Evolutionary conservation across 192 early-diverging fungal species (phyloP).

Genomic region (Phycomyces nitens): DNA sequence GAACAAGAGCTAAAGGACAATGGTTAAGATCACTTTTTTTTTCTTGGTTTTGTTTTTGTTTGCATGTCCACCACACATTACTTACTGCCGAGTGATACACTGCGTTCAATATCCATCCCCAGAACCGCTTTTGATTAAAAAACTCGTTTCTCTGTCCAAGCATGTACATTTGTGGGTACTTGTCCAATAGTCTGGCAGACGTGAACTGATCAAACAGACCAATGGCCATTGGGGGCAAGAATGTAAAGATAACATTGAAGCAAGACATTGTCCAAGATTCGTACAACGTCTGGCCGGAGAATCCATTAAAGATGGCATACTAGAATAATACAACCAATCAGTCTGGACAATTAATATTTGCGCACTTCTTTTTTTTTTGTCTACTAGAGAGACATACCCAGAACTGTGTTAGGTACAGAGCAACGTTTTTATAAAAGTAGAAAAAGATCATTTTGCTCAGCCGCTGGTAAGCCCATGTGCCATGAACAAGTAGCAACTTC

Average conservation of each 20-base stretch:
- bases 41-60: too few species aligned
- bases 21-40: too few species aligned
- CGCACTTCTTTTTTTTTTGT: too few species aligned
- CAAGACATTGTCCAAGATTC: constrained; percentile 90
- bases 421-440: constrained; percentile 98
- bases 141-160: constrained; percentile 35
- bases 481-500: constrained; percentile 91
- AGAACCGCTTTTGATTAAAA: constrained; percentile 85
- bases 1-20: constrained; percentile 59
- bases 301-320: constrained; percentile 82
- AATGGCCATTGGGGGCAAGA: constrained; percentile 85
- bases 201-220: constrained; percentile 93
- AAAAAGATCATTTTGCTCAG: constrained; percentile 92
- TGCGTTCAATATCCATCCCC: constrained; percentile 89
- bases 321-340: not conserved
- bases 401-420: constrained; percentile 92
- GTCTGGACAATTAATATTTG: not conserved
- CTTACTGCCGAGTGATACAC: constrained; percentile 84
- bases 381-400: constrained; percentile 54
- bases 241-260: constrained; percentile 90
- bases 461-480: constrained; percentile 89
- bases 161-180: constrained; percentile 92
- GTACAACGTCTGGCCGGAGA: constrained; percentile 90
- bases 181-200: constrained; percentile 79
- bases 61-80: too few species aligned